These are phyloP conservation scores for Aphelidium insulamus DNA, from an alignment of 371 early-diverging fungal genomes.

Conservation along the genomic window DNA sequence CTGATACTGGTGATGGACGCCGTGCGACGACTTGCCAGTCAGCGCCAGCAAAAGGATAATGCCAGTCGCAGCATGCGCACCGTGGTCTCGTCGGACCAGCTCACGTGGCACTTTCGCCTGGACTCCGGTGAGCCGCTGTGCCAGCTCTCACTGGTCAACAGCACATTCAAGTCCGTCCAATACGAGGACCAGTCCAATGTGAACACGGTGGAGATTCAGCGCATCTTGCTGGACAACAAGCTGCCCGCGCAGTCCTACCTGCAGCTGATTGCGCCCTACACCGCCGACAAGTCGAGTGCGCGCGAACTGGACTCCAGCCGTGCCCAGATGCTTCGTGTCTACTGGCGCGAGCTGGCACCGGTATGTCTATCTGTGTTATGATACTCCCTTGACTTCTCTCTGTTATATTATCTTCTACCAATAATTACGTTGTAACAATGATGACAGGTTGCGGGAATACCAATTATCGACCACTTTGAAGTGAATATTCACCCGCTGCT, in stretches of 20 bases:
- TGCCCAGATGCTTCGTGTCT: constrained; percentile 59
- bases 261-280: constrained; percentile 43
- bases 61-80: neutral
- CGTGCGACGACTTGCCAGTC: too few species aligned
- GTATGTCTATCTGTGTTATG: too few species aligned
- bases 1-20: too few species aligned
- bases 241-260: constrained; percentile 25
- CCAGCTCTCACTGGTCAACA: constrained; percentile 23
- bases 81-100: constrained; percentile 12
- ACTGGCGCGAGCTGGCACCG: constrained; percentile 38
- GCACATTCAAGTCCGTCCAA: constrained; percentile 20
- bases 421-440: too few species aligned
- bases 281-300: constrained; percentile 11
- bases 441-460: constrained; percentile 74
- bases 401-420: constrained; percentile 4
- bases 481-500: constrained; percentile 51
- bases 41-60: constrained; percentile 10
- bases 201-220: constrained; percentile 47
- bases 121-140: constrained; percentile 24
- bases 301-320: constrained; percentile 30
- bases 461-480: constrained; percentile 63
- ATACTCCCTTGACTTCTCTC: too few species aligned
- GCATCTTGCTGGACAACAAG: constrained; percentile 37
- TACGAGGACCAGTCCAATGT: constrained; percentile 34
- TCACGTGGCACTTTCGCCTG: constrained; percentile 16